Evolutionary conservation across 2,329 filamentous ascomycete species (phyloP).

Genomic region (Rasamsonia emersonii): DNA sequence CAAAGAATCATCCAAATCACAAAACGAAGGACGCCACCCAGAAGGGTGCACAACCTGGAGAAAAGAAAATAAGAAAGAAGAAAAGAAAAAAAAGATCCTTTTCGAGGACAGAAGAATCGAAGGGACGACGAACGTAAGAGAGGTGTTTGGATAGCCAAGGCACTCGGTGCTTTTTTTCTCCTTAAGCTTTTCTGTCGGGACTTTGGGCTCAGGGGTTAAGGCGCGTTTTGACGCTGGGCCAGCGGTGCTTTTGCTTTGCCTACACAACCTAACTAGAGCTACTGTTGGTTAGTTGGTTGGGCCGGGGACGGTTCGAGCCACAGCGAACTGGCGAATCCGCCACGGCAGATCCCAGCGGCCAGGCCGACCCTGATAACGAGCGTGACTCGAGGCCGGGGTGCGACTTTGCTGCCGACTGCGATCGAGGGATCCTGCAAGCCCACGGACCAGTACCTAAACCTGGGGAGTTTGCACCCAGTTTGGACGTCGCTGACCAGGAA

Average conservation of each 20-base stretch:
- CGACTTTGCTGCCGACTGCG: too few relatives aligned
- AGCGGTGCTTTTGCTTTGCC: too few relatives aligned
- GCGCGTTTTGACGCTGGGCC: too few relatives aligned
- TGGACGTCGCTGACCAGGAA: too few relatives aligned
- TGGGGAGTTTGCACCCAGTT: too few relatives aligned
- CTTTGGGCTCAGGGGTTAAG: conserved; percentile 2
- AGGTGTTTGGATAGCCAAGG: background rate
- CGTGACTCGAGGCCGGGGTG: background rate
- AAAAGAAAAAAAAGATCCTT: too few relatives aligned
- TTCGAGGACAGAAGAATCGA: background rate
- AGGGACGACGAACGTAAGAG: background rate
- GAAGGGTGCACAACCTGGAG: background rate
- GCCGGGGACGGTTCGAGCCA: background rate
- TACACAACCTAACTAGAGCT: too few relatives aligned
- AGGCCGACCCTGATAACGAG: background rate
- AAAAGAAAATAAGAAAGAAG: conserved; percentile 1
- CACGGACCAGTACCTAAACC: too few relatives aligned
- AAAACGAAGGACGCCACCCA: conserved; percentile 3
- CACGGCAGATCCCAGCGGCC: conserved; percentile 2
- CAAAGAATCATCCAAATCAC: background rate
- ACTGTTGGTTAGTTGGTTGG: background rate
- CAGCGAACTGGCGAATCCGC: conserved; percentile 1
- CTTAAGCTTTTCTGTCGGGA: conserved; percentile 1
- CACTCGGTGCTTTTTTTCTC: conserved; percentile 2
- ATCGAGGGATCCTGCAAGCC: too few relatives aligned